phyloP scores from a whole-genome alignment of 2,329 filamentous ascomycete species.

The Penicillium sp. region DNA sequence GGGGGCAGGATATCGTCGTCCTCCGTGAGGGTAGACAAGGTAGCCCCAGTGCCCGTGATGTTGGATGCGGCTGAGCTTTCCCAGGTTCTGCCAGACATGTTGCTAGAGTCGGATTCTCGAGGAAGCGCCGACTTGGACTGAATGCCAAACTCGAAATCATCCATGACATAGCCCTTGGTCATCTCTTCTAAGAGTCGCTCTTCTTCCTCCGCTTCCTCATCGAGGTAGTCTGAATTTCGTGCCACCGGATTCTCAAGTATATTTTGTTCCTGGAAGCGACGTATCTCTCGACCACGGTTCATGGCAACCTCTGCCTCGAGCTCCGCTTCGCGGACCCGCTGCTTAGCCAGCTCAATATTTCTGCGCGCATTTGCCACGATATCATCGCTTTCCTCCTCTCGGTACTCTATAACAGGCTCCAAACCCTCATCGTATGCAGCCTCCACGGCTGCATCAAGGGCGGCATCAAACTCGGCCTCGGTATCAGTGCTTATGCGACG shows the following conservation, averaged over 20 bases:
- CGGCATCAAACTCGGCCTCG: constrained; percentile 89
- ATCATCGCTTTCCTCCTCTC: constrained; percentile 33
- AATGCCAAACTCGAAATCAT: constrained; percentile 76
- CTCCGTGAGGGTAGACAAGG: constrained; percentile 73
- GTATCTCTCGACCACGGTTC: constrained; percentile 61
- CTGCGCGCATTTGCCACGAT: constrained; percentile 55
- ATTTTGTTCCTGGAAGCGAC: constrained; percentile 40
- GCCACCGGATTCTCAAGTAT: constrained; percentile 20
- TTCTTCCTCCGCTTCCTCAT: constrained; percentile 70
- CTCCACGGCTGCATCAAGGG: constrained; percentile 91
- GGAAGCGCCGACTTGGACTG: constrained; percentile 68
- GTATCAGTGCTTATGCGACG: constrained; percentile 69
- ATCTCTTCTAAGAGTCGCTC: constrained; percentile 84
- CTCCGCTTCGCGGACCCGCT: constrained; percentile 72
- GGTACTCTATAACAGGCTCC: constrained; percentile 60
- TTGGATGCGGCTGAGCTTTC: constrained; percentile 77
- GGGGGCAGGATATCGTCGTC: constrained; percentile 48
- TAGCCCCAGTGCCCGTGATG: constrained; percentile 66
- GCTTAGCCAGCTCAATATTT: constrained; percentile 73
- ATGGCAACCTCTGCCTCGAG: constrained; percentile 65
- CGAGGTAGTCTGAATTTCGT: constrained; percentile 49
- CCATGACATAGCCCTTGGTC: constrained; percentile 77
- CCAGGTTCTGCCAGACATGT: constrained; percentile 75
- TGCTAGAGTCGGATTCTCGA: constrained; percentile 79
- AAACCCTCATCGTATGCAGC: constrained; percentile 92